These are phyloP conservation scores for Diaporthe sp. DNA, from an alignment of 2,329 filamentous ascomycete genomes.

Conservation along the genomic window DNA sequence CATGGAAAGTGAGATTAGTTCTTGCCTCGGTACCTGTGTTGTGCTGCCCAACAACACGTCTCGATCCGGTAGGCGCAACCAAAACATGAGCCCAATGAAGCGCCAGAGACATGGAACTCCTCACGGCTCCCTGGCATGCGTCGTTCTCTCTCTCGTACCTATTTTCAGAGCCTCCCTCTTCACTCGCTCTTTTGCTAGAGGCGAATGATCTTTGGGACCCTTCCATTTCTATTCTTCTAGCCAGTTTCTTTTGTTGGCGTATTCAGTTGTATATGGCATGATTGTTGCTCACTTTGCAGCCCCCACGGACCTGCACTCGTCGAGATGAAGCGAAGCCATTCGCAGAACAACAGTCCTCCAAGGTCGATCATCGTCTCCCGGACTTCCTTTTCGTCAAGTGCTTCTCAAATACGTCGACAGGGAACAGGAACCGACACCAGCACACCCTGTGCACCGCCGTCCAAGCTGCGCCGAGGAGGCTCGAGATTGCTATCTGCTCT, in stretches of 20 bases:
- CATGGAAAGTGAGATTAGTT: background rate
- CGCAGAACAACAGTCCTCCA: constrained; percentile 27
- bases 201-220: constrained; percentile 15
- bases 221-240: constrained; percentile 26
- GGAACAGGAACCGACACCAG: constrained; percentile 9
- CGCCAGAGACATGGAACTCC: background rate
- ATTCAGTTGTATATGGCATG: constrained; percentile 1
- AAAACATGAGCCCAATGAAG: background rate
- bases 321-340: constrained; percentile 42
- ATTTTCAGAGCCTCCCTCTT: constrained; percentile 16
- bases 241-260: constrained; percentile 9
- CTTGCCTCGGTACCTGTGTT: background rate
- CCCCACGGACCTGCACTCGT: constrained; percentile 19
- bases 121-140: background rate
- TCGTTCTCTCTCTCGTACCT: constrained; percentile 42
- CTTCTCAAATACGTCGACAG: background rate
- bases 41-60: background rate
- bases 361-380: constrained; percentile 33
- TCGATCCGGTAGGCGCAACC: constrained; percentile 12
- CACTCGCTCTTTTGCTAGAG: constrained; percentile 36
- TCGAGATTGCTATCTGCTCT: constrained; percentile 59
- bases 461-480: constrained; percentile 57
- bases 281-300: background rate
- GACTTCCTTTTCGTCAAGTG: constrained; percentile 16
- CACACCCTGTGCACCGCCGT: constrained; percentile 46